Evolutionary conservation across 164 flowering plant genomes (phyloP).

Genomic region (Macadamia integrifolia): DNA sequence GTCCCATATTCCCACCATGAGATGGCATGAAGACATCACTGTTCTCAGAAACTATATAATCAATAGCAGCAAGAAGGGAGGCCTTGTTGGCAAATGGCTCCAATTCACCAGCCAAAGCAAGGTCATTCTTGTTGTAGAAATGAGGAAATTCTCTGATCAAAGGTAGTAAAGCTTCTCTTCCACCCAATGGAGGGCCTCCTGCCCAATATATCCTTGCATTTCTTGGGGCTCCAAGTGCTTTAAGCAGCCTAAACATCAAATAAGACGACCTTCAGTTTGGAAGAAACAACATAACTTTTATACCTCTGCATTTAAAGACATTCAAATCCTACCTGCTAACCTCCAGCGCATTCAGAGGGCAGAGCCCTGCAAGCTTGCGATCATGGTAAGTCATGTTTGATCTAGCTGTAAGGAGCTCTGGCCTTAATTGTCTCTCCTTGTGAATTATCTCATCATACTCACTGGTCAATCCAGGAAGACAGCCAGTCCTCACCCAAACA

Average conservation of each 20-base stretch:
- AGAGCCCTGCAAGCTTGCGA: constrained; percentile 87
- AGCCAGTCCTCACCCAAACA: constrained; percentile 99
- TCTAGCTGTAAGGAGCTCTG: constrained; percentile 82
- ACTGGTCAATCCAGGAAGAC: constrained; percentile 80
- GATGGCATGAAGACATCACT: constrained; percentile 97
- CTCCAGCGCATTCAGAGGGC: constrained; percentile 87
- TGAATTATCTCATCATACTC: constrained; percentile 66
- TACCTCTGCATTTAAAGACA: background rate
- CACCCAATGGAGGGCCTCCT: constrained; percentile 88
- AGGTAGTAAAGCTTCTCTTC: constrained; percentile 72
- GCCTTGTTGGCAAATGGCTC: constrained; percentile 71
- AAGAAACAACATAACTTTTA: background rate
- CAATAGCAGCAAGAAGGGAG: constrained; percentile 85
- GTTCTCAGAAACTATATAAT: constrained; percentile 70
- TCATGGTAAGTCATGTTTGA: constrained; percentile 92
- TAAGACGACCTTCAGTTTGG: background rate
- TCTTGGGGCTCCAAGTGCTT: constrained; percentile 90
- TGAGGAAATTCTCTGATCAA: constrained; percentile 63
- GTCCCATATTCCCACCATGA: constrained; percentile 99
- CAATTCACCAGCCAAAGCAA: constrained; percentile 80
- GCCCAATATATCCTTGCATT: constrained; percentile 86
- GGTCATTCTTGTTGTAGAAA: constrained; percentile 83
- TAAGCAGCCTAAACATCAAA: constrained; percentile 56
- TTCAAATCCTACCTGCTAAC: constrained; percentile 57
- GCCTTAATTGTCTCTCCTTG: constrained; percentile 63